A percentile compares a stretch with the other conserved stretches of the same genome.
These are phyloP conservation scores for Cenococcum geophilum DNA, from an alignment of 495 filamentous ascomycete species.

Conservation along the genomic window DNA sequence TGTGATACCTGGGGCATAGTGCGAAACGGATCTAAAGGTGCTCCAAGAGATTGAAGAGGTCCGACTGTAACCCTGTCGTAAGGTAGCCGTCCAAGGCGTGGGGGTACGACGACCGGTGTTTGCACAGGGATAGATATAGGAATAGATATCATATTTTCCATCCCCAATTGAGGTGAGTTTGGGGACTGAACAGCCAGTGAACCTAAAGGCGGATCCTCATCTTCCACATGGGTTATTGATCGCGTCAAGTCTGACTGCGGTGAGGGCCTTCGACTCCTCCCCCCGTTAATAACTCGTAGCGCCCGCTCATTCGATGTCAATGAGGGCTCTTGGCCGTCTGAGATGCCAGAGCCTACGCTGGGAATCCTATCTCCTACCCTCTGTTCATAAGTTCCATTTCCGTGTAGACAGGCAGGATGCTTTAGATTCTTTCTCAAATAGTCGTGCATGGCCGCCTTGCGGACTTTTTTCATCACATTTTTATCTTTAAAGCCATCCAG, in stretches of 20 bases:
- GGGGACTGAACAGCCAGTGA: too few species aligned
- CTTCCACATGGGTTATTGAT: neutral
- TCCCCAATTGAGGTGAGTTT: too few species aligned
- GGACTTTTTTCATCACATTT: slow-evolving; percentile 26
- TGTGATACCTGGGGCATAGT: slow-evolving; percentile 23
- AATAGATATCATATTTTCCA: neutral
- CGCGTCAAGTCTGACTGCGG: neutral
- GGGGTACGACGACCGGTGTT: neutral
- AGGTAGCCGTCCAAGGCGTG: neutral
- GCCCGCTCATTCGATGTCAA: neutral
- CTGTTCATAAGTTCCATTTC: neutral
- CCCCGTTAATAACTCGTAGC: too few species aligned
- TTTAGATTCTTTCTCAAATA: slow-evolving; percentile 21
- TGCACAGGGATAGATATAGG: neutral
- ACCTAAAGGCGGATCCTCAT: neutral
- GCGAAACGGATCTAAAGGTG: slow-evolving; percentile 24
- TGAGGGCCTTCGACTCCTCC: neutral
- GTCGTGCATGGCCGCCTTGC: slow-evolving; percentile 28
- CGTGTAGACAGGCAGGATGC: neutral
- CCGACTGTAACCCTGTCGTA: neutral
- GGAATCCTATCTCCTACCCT: neutral
- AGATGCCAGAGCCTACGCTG: neutral
- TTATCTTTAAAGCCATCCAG: slow-evolving; percentile 21
- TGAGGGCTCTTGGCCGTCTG: neutral
- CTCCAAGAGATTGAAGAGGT: slow-evolving; percentile 10